Conservation (phyloP, 2,329 filamentous ascomycete species). For the Setomelanomma holmii region DNA sequence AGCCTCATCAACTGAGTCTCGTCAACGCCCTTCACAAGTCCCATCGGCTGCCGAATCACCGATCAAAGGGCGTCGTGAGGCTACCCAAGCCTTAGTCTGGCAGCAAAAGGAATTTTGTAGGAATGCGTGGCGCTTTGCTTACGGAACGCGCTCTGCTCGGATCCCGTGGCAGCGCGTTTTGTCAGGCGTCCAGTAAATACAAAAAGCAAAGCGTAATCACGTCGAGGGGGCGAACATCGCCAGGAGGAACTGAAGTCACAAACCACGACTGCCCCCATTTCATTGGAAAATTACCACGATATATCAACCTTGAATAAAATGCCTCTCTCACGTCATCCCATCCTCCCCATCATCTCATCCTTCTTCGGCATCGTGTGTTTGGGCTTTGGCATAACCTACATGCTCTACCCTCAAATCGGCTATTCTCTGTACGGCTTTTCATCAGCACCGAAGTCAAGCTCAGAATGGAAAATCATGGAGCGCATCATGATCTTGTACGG, state of each 20-base stretch:
- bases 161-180: neutral
- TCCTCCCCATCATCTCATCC: constrained; percentile 19
- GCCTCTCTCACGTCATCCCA: constrained; percentile 12
- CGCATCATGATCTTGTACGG: constrained; percentile 58
- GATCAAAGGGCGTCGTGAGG: neutral
- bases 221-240: neutral
- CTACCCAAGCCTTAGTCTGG: neutral
- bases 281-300: too few relatives aligned
- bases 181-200: neutral
- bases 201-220: neutral
- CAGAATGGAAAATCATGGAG: constrained; percentile 52
- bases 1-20: too few relatives aligned
- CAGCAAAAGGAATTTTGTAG: neutral
- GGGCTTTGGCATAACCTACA: constrained; percentile 51
- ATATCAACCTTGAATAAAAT: constrained; percentile 2
- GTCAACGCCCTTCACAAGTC: neutral
- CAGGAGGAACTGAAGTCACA: too few relatives aligned
- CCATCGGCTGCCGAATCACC: neutral
- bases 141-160: neutral
- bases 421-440: constrained; percentile 50
- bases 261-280: neutral
- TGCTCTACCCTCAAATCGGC: constrained; percentile 45
- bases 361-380: constrained; percentile 40
- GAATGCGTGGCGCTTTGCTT: neutral
- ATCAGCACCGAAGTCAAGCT: constrained; percentile 22